These are phyloP conservation scores for Flaveria brownii DNA, from an alignment of 129 eudicot genomes.

Conservation along the genomic window DNA sequence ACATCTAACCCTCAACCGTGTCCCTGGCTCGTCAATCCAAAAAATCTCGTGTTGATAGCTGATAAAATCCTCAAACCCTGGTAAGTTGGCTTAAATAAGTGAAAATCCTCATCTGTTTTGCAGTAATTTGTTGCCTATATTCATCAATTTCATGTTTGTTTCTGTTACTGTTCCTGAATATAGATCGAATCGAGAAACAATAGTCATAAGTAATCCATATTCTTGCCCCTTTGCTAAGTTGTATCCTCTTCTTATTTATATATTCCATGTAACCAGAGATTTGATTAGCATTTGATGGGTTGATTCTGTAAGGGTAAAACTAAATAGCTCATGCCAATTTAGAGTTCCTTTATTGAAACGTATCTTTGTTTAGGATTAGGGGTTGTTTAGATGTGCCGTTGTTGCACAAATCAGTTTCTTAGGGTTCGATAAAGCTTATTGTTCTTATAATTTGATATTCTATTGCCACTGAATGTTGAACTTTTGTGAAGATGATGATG, in stretches of 20 bases:
- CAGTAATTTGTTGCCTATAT: too few species aligned
- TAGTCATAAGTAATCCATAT: neutral
- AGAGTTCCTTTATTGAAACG: constrained; percentile 5
- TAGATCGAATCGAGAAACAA: constrained; percentile 15
- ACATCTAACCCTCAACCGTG: constrained; percentile 26
- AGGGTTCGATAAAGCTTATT: constrained; percentile 8
- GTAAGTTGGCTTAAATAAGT: constrained; percentile 14
- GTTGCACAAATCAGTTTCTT: neutral
- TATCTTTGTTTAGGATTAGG: neutral
- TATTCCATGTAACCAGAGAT: neutral
- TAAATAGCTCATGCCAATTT: constrained; percentile 6
- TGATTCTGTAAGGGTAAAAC: neutral
- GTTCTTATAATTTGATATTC: neutral
- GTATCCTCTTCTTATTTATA: neutral
- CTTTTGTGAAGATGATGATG: constrained; percentile 47
- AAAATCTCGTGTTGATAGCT: neutral
- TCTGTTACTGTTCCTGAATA: neutral
- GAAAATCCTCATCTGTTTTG: too few species aligned
- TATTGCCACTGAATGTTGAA: constrained; percentile 12
- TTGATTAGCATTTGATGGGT: neutral
- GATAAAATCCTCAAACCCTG: constrained; percentile 3
- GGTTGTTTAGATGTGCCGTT: neutral
- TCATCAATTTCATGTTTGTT: neutral
- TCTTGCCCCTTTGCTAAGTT: neutral
- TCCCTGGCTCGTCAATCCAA: constrained; percentile 21